Conservation (phyloP, 371 early-diverging fungal genomes). For the Lichtheimia ornata region DNA sequence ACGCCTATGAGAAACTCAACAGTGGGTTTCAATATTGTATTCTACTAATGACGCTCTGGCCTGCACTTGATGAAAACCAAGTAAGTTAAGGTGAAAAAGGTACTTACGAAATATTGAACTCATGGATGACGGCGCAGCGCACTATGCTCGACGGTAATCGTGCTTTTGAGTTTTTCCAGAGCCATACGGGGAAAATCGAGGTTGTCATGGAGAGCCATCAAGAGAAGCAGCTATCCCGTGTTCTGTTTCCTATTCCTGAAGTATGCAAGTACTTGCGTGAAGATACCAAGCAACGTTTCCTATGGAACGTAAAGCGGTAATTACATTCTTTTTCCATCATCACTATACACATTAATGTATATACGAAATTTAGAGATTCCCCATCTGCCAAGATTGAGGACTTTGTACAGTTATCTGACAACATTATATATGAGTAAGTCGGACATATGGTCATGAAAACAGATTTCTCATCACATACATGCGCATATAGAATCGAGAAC, state of each 20-base stretch:
- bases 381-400: slow-evolving; percentile 58
- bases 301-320: slow-evolving; percentile 53
- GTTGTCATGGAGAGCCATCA: slow-evolving; percentile 49
- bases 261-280: slow-evolving; percentile 50
- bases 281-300: slow-evolving; percentile 52
- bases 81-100: slow-evolving; percentile 6
- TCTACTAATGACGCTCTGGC: slow-evolving; percentile 39
- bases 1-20: slow-evolving; percentile 33
- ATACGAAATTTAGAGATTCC: slow-evolving; percentile 33
- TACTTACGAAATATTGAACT: no score
- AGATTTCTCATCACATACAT: background rate
- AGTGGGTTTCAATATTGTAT: slow-evolving; percentile 47
- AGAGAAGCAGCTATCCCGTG: slow-evolving; percentile 43
- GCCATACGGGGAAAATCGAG: slow-evolving; percentile 59
- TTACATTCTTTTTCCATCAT: no score
- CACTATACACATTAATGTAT: background rate
- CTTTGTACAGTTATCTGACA: slow-evolving; percentile 52
- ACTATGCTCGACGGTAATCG: slow-evolving; percentile 29
- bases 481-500: slow-evolving; percentile 38
- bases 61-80: slow-evolving; percentile 34
- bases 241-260: slow-evolving; percentile 59
- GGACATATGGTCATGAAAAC: background rate
- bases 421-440: slow-evolving; percentile 53
- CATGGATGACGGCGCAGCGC: slow-evolving; percentile 5
- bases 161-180: slow-evolving; percentile 47